These are phyloP conservation scores for Serendipita sp. DNA, from an alignment of 768 basidiomycete species.

Conservation along the genomic window DNA sequence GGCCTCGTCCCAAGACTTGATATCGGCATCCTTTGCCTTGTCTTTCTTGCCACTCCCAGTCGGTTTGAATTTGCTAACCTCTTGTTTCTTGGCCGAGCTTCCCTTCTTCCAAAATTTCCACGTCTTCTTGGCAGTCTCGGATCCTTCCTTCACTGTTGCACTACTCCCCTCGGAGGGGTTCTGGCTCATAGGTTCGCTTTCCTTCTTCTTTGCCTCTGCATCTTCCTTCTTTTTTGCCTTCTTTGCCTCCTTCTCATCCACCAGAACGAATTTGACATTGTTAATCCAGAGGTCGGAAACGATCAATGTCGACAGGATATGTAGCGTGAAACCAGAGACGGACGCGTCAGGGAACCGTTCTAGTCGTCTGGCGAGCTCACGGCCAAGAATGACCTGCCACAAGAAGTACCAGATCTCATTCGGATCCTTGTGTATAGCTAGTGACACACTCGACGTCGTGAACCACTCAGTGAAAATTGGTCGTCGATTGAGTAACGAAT, in stretches of 20 bases:
- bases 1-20: background rate
- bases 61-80: background rate
- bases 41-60: background rate
- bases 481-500: background rate
- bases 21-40: background rate
- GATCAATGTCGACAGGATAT: background rate
- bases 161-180: background rate
- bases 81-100: background rate
- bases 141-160: background rate
- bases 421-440: background rate
- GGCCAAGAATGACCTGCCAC: background rate
- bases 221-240: background rate
- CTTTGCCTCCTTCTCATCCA: background rate
- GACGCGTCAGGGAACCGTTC: background rate
- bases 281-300: background rate
- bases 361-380: background rate
- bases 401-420: too few species aligned
- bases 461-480: background rate
- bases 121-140: background rate
- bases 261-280: background rate
- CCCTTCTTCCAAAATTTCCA: background rate
- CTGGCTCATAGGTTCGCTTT: background rate
- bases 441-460: background rate
- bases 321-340: background rate
- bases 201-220: background rate